phyloP scores from a whole-genome alignment of 139 green algal genomes.

The Chloropicon primus region DNA sequence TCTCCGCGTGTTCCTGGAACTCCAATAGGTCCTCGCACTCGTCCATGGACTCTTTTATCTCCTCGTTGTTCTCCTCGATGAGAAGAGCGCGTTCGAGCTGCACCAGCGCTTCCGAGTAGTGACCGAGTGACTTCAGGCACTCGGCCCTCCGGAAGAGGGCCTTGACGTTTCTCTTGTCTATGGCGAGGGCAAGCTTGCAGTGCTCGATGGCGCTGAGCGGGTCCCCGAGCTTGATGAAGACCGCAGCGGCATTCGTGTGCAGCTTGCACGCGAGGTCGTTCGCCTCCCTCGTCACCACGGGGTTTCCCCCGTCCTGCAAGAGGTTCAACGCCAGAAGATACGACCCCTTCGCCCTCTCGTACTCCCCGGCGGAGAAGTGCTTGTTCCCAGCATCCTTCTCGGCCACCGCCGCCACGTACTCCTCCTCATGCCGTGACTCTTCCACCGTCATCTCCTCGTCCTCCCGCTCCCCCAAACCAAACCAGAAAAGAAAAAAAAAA shows the following conservation, averaged over 20 bases:
- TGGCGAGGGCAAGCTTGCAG: not conserved
- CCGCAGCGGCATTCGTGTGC: not conserved
- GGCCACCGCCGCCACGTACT: not conserved
- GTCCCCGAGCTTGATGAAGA: constrained; percentile 2
- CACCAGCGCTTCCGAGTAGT: not conserved
- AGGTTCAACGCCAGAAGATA: not conserved
- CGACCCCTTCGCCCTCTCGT: not conserved
- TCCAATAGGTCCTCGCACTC: constrained; percentile 3
- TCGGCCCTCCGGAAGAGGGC: not conserved
- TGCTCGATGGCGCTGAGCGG: not conserved
- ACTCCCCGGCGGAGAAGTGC: not conserved
- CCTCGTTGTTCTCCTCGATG: not conserved
- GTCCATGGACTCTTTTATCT: constrained; percentile 2
- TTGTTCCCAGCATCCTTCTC: not conserved
- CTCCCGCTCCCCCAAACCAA: no score
- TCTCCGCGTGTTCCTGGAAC: not conserved
- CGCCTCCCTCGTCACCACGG: not conserved
- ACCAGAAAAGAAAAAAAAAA: no score
- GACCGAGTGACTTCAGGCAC: not conserved
- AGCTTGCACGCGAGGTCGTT: not conserved
- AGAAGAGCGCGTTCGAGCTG: not conserved
- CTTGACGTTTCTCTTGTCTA: not conserved
- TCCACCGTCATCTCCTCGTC: no score
- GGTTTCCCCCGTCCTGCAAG: not conserved
- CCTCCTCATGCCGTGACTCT: no score